Evolutionary conservation across 495 filamentous ascomycete species (phyloP).

Genomic region (Lophiostoma macrostomum): DNA sequence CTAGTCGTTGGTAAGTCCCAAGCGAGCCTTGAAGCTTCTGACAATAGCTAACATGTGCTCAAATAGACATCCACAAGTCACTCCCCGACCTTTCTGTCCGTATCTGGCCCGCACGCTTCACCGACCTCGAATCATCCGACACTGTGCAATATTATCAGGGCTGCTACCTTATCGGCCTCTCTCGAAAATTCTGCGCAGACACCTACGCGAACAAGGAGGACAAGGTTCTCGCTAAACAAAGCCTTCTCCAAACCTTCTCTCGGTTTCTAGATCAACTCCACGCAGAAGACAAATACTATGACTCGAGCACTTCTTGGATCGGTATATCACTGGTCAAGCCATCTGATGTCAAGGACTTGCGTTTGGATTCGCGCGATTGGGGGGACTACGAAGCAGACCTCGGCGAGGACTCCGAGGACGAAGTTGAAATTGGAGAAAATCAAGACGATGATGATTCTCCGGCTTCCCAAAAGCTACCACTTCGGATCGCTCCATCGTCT

Average conservation of each 20-base stretch:
- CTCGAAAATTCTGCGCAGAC: conserved; percentile 30
- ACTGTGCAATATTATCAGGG: conserved; percentile 47
- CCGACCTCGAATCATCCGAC: conserved; percentile 24
- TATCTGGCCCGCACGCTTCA: conserved; percentile 59
- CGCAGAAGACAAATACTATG: conserved; percentile 49
- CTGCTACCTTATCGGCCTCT: conserved; percentile 57
- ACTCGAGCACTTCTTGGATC: conserved; percentile 49
- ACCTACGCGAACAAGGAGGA: conserved; percentile 33
- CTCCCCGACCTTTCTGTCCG: conserved; percentile 48
- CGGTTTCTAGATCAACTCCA: conserved; percentile 50
- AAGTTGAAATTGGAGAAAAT: conserved; percentile 33
- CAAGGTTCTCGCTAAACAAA: conserved; percentile 35
- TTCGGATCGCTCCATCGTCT: not conserved
- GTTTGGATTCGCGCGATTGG: conserved; percentile 51
- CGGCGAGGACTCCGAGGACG: conserved; percentile 40
- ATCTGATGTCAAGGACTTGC: conserved; percentile 41
- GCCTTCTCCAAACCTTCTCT: conserved; percentile 42
- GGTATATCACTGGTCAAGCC: conserved; percentile 43
- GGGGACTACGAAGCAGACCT: conserved; percentile 44
- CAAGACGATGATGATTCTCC: conserved; percentile 29
- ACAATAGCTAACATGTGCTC: no score
- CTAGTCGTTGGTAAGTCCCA: conserved; percentile 48
- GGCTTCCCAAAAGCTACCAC: not conserved
- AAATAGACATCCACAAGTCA: conserved; percentile 49
- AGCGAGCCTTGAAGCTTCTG: not conserved